phyloP scores from a whole-genome alignment of 1,139 yeast species.

The Geotrichum aggregatum region DNA sequence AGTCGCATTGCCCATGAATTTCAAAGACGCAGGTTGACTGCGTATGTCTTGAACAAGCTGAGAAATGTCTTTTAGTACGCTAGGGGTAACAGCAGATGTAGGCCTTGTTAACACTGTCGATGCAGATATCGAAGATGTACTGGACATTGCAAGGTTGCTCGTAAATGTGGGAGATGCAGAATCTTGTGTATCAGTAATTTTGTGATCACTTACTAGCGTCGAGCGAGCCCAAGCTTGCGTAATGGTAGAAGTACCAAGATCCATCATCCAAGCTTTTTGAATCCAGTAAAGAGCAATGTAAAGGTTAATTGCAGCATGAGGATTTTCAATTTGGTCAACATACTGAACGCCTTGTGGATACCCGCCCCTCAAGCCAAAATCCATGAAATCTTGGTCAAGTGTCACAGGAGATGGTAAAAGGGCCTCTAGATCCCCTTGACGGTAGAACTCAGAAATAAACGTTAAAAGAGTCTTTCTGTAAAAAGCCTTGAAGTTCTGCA shows the following conservation, averaged over 20 bases:
- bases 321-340: slow-evolving; percentile 15
- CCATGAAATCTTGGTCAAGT: background rate
- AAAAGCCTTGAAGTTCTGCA: slow-evolving; percentile 21
- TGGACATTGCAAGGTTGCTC: background rate
- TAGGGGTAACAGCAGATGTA: slow-evolving; percentile 1
- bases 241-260: slow-evolving; percentile 6
- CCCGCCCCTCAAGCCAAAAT: background rate
- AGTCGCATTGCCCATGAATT: slow-evolving; percentile 11
- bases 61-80: slow-evolving; percentile 7
- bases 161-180: slow-evolving; percentile 1
- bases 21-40: background rate
- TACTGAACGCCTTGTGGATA: slow-evolving; percentile 10
- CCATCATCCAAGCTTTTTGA: slow-evolving; percentile 17
- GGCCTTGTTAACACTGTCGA: slow-evolving; percentile 6
- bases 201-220: slow-evolving; percentile 5
- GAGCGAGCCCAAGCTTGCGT: slow-evolving; percentile 20
- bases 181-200: background rate
- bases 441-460: slow-evolving; percentile 15
- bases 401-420: slow-evolving; percentile 13
- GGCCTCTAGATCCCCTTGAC: slow-evolving; percentile 8
- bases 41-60: slow-evolving; percentile 8
- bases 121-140: slow-evolving; percentile 1
- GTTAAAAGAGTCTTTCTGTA: slow-evolving; percentile 14
- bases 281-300: slow-evolving; percentile 20
- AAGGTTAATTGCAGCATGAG: slow-evolving; percentile 12